Conservation (phyloP, 2,329 filamentous ascomycete genomes). For the Arthrobotrys entomopaga region DNA sequence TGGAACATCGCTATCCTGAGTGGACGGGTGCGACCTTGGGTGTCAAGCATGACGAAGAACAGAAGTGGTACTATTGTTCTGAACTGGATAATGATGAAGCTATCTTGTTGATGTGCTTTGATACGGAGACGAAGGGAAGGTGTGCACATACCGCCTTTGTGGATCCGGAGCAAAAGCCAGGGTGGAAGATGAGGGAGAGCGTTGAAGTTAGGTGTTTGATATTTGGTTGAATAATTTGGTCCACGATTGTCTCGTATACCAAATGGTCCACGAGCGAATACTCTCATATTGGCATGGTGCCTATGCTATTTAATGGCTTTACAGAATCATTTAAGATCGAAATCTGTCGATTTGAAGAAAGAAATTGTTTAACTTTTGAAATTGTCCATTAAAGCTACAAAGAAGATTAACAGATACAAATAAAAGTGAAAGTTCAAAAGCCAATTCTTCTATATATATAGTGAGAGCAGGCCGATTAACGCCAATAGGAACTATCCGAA, state of each 20-base stretch:
- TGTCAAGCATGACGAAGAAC: constrained; percentile 70
- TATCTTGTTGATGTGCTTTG: constrained; percentile 81
- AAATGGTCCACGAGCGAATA: too few relatives aligned
- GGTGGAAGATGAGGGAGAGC: constrained; percentile 79
- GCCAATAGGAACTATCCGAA: neutral
- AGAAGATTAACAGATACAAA: too few relatives aligned
- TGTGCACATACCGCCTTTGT: constrained; percentile 79
- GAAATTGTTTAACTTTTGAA: too few relatives aligned
- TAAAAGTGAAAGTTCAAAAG: neutral
- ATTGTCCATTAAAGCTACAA: too few relatives aligned
- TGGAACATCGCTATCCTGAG: constrained; percentile 72
- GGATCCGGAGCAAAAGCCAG: constrained; percentile 75
- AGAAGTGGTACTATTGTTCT: constrained; percentile 82
- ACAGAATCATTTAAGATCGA: too few relatives aligned
- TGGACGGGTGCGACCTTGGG: constrained; percentile 74
- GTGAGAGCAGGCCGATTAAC: neutral
- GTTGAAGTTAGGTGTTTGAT: constrained; percentile 89
- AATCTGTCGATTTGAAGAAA: too few relatives aligned
- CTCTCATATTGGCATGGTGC: too few relatives aligned
- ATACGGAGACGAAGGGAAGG: constrained; percentile 64
- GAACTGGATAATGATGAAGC: constrained; percentile 79
- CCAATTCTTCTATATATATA: neutral
- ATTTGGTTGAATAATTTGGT: constrained; percentile 7
- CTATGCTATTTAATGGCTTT: too few relatives aligned
- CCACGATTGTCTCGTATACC: too few relatives aligned